Evolutionary conservation across 2,329 filamentous ascomycete genomes (phyloP), one percentile per base, ranked within the genome.

Genomic region (Clarireedia homoeocarpa): DNA sequence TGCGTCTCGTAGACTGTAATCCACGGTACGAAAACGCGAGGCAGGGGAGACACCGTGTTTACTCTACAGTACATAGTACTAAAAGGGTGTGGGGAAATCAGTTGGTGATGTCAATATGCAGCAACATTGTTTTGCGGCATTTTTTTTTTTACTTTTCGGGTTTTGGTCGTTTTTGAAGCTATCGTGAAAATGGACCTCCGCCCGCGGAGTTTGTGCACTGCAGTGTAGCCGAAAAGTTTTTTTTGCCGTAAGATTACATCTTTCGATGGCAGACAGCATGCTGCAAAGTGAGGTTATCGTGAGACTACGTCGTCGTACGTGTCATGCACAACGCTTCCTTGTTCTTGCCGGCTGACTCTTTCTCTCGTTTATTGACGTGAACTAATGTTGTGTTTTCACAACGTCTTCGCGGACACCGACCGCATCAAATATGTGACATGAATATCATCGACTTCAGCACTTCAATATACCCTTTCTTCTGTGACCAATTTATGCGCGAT

Each of bases 51-150:
- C 12, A 34, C 30, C 30, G 30, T 34, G 30, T 34, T 34, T 12
- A 34, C 30, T 34, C 30, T 9, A 34, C 20, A 20, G 20, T 20
- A 20, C 20, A 20, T 20, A 20, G 20, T 3, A 3, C 17, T 6
- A 42, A 17, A 15, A 10, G n/a, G 7, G 23, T 20, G 20, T 44
- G 40, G 40, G 40, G 15, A 44, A 44, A 34, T 4, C 30, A 20
- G n/a, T 47, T 27, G 40, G 27, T 54, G 36, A 54, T 48, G 45
- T 54, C 52, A 54, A 34, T n/a, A 15, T 48, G 36, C 45, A 54
- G 40, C 30, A 30, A 30, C 27, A 30, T 7, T 20, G 20, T 30
- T 30, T 30, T 34, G 30, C 30, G 30, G 30, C 9, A 34, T 34
- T 34, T 17, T 6, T 26, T 26, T 39, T 27, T 14, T 24, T 20